Conservation (phyloP, 257 asterid genomes). For the Hygrophila difformis region DNA sequence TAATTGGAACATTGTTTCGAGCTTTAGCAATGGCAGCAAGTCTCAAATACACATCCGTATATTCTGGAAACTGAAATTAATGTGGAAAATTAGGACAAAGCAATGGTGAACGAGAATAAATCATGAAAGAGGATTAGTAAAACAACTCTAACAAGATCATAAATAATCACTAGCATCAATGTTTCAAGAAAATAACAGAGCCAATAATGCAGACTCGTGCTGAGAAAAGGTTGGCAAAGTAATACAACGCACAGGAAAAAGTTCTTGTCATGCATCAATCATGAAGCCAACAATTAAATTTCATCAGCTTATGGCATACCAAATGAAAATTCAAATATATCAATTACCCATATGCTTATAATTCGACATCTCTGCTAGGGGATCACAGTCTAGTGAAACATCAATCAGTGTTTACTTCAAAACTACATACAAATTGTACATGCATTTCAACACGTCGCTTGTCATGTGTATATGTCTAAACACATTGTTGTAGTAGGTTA, state of each 20-base stretch:
- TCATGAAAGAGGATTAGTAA: neutral
- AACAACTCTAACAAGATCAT: conserved; percentile 6
- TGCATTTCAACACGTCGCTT: no score
- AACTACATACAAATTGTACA: no score
- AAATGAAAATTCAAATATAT: neutral
- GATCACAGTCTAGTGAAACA: no score
- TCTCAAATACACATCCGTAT: conserved; percentile 88
- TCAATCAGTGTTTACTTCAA: no score
- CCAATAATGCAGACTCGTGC: conserved; percentile 2
- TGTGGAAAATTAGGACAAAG: conserved; percentile 15
- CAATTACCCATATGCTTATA: no score
- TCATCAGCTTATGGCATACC: conserved; percentile 3
- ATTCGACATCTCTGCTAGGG: no score
- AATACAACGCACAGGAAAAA: conserved; percentile 1
- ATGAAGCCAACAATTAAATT: conserved; percentile 3
- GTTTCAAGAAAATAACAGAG: neutral
- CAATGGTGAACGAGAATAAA: conserved; percentile 6
- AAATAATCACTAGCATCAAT: conserved; percentile 9
- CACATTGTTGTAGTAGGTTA: no score
- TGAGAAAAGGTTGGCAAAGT: neutral
- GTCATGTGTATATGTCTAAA: no score
- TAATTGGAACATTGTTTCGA: conserved; percentile 68
- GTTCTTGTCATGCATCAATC: no score
- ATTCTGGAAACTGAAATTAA: conserved; percentile 69
- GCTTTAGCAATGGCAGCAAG: conserved; percentile 95